Conservation (phyloP, 192 early-diverging fungal genomes). For the Backusella morwellensis region DNA sequence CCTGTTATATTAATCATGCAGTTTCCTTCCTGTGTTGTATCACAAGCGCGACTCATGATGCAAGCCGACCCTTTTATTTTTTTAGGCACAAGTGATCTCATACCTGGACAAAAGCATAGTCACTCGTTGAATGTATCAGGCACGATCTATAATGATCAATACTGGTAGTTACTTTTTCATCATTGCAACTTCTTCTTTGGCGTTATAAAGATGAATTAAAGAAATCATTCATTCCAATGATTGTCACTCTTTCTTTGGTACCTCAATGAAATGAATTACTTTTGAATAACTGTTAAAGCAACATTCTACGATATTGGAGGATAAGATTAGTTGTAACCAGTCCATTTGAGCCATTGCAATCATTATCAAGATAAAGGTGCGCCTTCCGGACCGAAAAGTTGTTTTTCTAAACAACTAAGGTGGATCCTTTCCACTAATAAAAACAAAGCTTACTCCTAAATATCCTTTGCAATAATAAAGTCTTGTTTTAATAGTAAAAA, state of each 20-base stretch:
- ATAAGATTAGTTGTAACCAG: too few species aligned
- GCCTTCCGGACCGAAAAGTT: neutral
- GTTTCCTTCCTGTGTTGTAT: neutral
- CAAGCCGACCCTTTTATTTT: neutral
- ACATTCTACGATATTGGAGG: too few species aligned
- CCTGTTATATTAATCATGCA: neutral
- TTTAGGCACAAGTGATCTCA: neutral
- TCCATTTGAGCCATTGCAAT: neutral
- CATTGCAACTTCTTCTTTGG: too few species aligned
- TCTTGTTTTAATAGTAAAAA: too few species aligned
- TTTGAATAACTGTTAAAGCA: neutral
- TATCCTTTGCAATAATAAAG: neutral
- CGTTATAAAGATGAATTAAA: too few species aligned
- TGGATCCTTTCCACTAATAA: neutral
- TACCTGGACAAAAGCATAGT: neutral
- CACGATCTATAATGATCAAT: neutral
- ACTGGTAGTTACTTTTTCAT: too few species aligned
- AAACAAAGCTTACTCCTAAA: neutral
- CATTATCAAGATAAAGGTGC: neutral
- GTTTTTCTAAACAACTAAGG: neutral
- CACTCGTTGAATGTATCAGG: neutral
- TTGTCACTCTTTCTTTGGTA: neutral
- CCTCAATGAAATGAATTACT: neutral
- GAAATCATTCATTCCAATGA: neutral
- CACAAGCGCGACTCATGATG: neutral